Conservation (phyloP, 805 yeast genomes). For the Candida yuanshanica region DNA sequence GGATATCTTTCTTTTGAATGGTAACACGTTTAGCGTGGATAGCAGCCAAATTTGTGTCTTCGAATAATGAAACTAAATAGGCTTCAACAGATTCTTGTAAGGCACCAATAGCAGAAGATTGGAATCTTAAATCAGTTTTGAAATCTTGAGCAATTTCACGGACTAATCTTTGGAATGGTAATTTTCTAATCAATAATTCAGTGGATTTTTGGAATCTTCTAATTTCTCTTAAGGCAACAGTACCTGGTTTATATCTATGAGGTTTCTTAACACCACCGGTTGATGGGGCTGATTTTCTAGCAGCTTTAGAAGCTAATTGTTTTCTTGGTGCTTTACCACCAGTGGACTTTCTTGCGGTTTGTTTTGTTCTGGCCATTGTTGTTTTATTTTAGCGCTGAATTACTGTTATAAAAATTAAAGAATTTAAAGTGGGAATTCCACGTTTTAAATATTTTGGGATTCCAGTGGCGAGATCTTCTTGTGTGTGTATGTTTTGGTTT, state of each 20-base stretch:
- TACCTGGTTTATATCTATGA: conserved; percentile 96
- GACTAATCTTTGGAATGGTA: conserved; percentile 95
- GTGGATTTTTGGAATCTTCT: conserved; percentile 96
- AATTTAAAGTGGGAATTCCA: not conserved
- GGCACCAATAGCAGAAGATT: conserved; percentile 94
- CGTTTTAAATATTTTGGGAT: not conserved
- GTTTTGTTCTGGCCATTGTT: conserved; percentile 85
- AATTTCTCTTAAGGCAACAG: conserved; percentile 92
- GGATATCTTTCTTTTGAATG: conserved; percentile 96
- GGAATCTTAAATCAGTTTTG: conserved; percentile 91
- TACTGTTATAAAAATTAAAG: not conserved
- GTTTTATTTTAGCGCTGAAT: not conserved
- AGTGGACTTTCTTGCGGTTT: conserved; percentile 89
- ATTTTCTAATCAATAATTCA: conserved; percentile 87
- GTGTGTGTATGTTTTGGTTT: no score
- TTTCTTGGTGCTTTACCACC: conserved; percentile 97
- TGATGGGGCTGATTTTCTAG: conserved; percentile 87
- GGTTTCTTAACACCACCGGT: conserved; percentile 92
- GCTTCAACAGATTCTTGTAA: conserved; percentile 98
- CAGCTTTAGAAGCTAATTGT: conserved; percentile 86
- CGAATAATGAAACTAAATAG: conserved; percentile 89
- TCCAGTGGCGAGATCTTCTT: not conserved
- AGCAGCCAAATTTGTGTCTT: conserved; percentile 97
- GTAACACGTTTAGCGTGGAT: conserved; percentile 98
- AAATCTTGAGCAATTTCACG: conserved; percentile 93